phyloP scores from a whole-genome alignment of 495 filamentous ascomycete genomes.

The Xylaria intraflava region DNA sequence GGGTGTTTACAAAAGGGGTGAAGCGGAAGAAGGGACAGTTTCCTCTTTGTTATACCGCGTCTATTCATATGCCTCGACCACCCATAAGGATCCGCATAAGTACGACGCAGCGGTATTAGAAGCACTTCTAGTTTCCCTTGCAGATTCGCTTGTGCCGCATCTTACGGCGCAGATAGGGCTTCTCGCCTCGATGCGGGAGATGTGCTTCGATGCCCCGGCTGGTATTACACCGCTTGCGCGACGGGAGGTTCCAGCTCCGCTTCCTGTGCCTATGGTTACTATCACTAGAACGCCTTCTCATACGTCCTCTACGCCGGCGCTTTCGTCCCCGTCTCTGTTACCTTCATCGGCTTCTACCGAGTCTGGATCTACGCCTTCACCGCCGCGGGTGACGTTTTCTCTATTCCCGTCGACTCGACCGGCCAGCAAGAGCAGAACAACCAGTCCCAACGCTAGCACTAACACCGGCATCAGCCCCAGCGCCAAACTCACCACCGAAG shows the following conservation, averaged over 20 bases:
- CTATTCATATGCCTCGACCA: constrained; percentile 8
- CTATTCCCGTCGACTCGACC: not conserved
- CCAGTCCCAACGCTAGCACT: not conserved
- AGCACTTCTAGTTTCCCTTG: constrained; percentile 10
- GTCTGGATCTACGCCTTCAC: not conserved
- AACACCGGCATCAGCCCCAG: not conserved
- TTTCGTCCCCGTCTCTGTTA: constrained; percentile 1
- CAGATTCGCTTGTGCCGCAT: constrained; percentile 18
- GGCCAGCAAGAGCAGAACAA: not conserved
- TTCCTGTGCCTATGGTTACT: not conserved
- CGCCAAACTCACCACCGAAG: not conserved
- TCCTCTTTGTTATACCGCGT: constrained; percentile 9
- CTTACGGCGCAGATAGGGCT: constrained; percentile 16
- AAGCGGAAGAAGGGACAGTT: not conserved
- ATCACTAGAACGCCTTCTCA: not conserved
- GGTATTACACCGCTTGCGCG: too few species aligned
- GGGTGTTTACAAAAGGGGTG: not conserved
- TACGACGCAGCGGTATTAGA: constrained; percentile 11
- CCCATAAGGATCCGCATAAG: constrained; percentile 2
- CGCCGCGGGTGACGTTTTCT: not conserved
- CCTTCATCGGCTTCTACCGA: not conserved
- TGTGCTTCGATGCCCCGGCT: constrained; percentile 8
- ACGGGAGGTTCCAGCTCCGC: not conserved
- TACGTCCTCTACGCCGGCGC: not conserved
- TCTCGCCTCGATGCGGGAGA: constrained; percentile 16